Evolutionary conservation across 2,329 filamentous ascomycete species (phyloP).

Genomic region (Fusarium sp.): DNA sequence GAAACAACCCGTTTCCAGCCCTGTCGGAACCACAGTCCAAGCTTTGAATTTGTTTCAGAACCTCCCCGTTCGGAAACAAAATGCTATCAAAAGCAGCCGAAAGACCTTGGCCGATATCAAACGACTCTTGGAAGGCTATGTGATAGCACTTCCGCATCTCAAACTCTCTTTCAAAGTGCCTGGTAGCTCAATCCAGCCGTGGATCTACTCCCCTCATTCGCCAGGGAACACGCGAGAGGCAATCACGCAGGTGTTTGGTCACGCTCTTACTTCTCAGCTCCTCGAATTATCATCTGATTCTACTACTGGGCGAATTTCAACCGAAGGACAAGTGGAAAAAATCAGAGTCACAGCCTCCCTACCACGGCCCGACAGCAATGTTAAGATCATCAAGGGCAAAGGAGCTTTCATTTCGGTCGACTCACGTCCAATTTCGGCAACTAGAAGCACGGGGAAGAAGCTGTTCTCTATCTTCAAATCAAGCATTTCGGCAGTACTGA

Average conservation of each 20-base stretch:
- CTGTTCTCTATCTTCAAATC: conserved; percentile 67
- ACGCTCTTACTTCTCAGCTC: conserved; percentile 68
- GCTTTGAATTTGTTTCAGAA: conserved; percentile 70
- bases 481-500: conserved; percentile 56
- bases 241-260: conserved; percentile 72
- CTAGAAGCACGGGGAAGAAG: conserved; percentile 70
- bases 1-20: conserved; percentile 60
- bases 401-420: conserved; percentile 77
- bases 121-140: conserved; percentile 72
- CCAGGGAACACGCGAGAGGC: conserved; percentile 67
- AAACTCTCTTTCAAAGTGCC: conserved; percentile 72
- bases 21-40: conserved; percentile 77
- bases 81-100: conserved; percentile 67
- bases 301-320: not conserved
- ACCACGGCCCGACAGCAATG: conserved; percentile 63
- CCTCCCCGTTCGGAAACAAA: conserved; percentile 74
- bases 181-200: conserved; percentile 65
- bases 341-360: conserved; percentile 62
- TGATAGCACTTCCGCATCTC: conserved; percentile 73
- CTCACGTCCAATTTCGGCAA: conserved; percentile 70
- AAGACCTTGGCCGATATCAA: conserved; percentile 71
- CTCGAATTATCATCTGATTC: conserved; percentile 54
- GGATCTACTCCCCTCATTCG: conserved; percentile 72
- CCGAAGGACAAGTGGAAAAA: not conserved
- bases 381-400: conserved; percentile 58